Evolutionary conservation across 140 eudicot species (phyloP).

Genomic region (Oenanthe javanica): DNA sequence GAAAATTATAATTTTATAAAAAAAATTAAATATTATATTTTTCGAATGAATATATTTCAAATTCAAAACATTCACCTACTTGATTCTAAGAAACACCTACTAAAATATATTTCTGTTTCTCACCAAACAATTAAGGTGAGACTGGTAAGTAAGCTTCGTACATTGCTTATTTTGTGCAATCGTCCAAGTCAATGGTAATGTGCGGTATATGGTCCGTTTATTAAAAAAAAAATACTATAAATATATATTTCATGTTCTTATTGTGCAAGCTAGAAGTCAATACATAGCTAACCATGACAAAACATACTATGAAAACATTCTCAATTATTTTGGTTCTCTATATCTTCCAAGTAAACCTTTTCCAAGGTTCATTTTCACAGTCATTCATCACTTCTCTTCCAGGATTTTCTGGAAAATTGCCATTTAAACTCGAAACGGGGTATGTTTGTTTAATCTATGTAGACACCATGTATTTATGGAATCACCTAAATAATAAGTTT

Average conservation of each 20-base stretch:
- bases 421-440: conserved; percentile 11
- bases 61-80: too few species aligned
- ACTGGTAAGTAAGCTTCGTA: not conserved
- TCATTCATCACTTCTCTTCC: conserved; percentile 5
- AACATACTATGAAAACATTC: not conserved
- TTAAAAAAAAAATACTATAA: not conserved
- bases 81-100: too few species aligned
- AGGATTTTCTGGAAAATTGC: not conserved
- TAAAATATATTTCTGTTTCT: not conserved
- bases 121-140: not conserved
- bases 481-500: not conserved
- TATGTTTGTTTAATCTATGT: not conserved
- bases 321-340: not conserved
- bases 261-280: not conserved
- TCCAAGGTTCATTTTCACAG: not conserved
- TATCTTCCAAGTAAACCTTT: not conserved
- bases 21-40: too few species aligned
- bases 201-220: not conserved
- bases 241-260: too few species aligned
- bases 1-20: too few species aligned
- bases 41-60: too few species aligned
- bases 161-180: not conserved
- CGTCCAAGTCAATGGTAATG: too few species aligned
- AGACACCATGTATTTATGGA: not conserved
- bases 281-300: not conserved